Conservation (phyloP, 225 moss, liverwort and hornwort genomes). For the Asterella californica region DNA sequence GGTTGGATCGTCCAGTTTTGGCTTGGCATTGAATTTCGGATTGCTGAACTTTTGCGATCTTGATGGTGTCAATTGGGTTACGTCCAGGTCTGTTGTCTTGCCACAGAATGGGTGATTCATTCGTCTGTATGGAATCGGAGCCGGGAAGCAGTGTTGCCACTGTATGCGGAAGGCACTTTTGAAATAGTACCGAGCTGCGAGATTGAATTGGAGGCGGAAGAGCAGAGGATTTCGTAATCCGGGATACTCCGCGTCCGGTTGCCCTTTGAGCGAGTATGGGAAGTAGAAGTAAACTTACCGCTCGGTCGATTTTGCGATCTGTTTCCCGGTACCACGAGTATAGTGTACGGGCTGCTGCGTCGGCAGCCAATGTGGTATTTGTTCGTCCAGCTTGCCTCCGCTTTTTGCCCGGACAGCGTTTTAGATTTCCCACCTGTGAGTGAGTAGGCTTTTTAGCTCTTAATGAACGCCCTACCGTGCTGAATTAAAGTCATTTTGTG, state of each 20-base stretch:
- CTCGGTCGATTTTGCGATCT: conserved; percentile 29
- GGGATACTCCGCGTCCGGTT: not conserved
- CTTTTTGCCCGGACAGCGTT: not conserved
- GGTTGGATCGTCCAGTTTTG: not conserved
- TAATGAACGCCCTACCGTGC: not conserved
- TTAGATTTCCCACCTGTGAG: not conserved
- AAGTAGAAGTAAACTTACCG: conserved; percentile 28
- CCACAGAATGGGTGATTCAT: not conserved
- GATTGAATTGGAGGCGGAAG: not conserved
- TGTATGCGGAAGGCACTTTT: not conserved
- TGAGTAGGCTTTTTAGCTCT: not conserved
- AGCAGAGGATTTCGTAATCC: not conserved
- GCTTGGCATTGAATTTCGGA: not conserved
- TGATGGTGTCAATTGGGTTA: not conserved
- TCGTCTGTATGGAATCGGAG: not conserved
- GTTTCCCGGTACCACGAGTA: conserved; percentile 25
- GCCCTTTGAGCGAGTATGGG: conserved; percentile 29
- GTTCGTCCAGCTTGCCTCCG: not conserved
- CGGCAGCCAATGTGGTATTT: conserved; percentile 15
- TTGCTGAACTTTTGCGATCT: not conserved
- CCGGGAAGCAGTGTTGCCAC: not conserved
- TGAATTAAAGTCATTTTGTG: too few species aligned
- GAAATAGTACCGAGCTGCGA: not conserved
- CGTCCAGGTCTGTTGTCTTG: not conserved
- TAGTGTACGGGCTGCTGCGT: conserved; percentile 5